phyloP scores from a whole-genome alignment of 257 asterid genomes.

The Capsicum rhomboideum region DNA sequence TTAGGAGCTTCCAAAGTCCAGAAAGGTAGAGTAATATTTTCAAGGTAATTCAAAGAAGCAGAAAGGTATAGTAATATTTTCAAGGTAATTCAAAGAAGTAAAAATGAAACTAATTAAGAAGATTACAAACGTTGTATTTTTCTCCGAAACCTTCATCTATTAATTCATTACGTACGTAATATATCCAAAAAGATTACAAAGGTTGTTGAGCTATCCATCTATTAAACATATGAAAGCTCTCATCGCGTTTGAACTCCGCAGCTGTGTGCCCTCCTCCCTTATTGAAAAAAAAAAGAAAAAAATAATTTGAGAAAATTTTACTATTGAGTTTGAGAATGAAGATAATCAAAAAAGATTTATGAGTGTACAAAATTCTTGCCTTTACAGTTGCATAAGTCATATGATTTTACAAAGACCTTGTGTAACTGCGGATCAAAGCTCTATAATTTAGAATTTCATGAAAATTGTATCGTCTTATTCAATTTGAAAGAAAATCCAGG shows the following conservation, averaged over 20 bases:
- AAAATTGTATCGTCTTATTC: background rate
- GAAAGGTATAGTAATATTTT: too few relatives aligned
- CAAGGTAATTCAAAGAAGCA: background rate
- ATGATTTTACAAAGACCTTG: constrained; percentile 14
- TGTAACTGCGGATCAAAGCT: constrained; percentile 16
- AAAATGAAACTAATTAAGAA: background rate
- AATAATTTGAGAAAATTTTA: background rate
- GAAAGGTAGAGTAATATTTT: too few relatives aligned
- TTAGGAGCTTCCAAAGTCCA: too few relatives aligned
- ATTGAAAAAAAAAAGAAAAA: too few relatives aligned
- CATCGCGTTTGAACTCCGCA: background rate
- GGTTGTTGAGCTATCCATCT: background rate
- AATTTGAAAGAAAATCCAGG: background rate
- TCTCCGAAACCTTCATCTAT: too few relatives aligned
- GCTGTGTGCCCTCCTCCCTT: constrained; percentile 9
- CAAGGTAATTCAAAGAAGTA: too few relatives aligned
- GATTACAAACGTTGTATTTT: too few relatives aligned
- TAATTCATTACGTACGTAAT: too few relatives aligned
- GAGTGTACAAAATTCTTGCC: constrained; percentile 1
- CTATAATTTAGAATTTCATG: background rate
- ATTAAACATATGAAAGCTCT: background rate
- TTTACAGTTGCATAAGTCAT: constrained; percentile 39
- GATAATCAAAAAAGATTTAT: background rate
- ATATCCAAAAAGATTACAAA: background rate
- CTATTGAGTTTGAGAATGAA: background rate